These are phyloP conservation scores for Drechslerella coelobrocha DNA, from an alignment of 2,329 filamentous ascomycete genomes.

Conservation along the genomic window DNA sequence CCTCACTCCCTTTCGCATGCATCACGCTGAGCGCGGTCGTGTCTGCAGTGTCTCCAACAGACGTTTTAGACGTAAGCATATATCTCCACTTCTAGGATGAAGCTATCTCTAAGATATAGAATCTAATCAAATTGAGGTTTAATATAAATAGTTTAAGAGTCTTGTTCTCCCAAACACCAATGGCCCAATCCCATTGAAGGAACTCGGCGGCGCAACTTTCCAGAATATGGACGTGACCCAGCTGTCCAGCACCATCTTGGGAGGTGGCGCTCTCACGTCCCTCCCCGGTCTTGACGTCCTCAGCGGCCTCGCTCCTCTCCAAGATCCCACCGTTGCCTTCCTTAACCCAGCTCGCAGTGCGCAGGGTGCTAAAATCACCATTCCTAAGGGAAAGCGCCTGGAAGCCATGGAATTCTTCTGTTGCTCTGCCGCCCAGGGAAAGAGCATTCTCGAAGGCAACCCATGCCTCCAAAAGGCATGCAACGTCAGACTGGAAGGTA, in stretches of 20 bases:
- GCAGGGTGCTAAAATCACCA: slow-evolving; percentile 8
- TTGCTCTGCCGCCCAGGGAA: slow-evolving; percentile 26
- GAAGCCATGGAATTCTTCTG: slow-evolving; percentile 38
- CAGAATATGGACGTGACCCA: slow-evolving; percentile 22
- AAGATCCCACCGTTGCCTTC: slow-evolving; percentile 17
- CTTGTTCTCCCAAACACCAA: slow-evolving; percentile 19
- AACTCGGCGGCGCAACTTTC: slow-evolving; percentile 34
- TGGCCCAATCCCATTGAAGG: slow-evolving; percentile 9
- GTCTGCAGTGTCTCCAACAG: slow-evolving; percentile 19
- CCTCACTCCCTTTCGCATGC: slow-evolving; percentile 17
- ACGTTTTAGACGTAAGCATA: slow-evolving; percentile 35
- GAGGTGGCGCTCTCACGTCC: not conserved
- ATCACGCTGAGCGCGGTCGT: slow-evolving; percentile 16
- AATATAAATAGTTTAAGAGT: slow-evolving; percentile 27
- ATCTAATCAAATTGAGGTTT: not conserved
- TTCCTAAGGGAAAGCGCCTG: slow-evolving; percentile 22
- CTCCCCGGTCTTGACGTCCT: not conserved
- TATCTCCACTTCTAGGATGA: not conserved
- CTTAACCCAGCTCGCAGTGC: slow-evolving; percentile 8
- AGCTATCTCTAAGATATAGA: not conserved
- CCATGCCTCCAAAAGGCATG: slow-evolving; percentile 25
- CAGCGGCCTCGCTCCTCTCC: not conserved
- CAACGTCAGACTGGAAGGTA: slow-evolving; percentile 1
- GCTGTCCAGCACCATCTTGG: slow-evolving; percentile 3
- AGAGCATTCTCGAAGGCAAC: slow-evolving; percentile 36